Conservation (phyloP, 805 yeast genomes). For the Metschnikowia continentalis region DNA sequence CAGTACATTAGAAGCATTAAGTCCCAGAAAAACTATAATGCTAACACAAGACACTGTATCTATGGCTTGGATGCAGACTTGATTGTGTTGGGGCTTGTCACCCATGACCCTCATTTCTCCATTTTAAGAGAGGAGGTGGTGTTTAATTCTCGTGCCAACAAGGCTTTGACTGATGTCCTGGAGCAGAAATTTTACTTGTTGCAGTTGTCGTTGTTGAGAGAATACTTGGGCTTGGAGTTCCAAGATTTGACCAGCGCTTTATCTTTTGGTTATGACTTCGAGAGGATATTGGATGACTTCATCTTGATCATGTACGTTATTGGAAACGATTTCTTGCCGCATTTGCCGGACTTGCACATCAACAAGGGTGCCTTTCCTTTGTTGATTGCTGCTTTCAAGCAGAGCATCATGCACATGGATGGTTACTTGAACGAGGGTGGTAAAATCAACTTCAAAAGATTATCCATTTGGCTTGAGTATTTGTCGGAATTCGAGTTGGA, state of each 20-base stretch:
- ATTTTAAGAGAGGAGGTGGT: constrained; percentile 91
- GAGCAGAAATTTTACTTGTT: constrained; percentile 78
- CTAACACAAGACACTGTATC: constrained; percentile 86
- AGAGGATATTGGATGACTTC: constrained; percentile 86
- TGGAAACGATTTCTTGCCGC: constrained; percentile 97
- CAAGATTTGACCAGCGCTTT: constrained; percentile 60
- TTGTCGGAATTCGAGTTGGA: constrained; percentile 77
- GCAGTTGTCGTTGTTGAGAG: constrained; percentile 85
- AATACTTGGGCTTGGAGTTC: constrained; percentile 85
- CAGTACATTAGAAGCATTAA: constrained; percentile 77
- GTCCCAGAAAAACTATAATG: constrained; percentile 67
- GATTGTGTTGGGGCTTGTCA: constrained; percentile 85
- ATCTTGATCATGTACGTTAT: constrained; percentile 88
- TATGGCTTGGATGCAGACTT: constrained; percentile 96
- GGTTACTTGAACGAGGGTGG: constrained; percentile 87
- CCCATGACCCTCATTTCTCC: constrained; percentile 95
- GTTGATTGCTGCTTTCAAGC: constrained; percentile 81
- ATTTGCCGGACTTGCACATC: constrained; percentile 87
- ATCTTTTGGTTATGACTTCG: constrained; percentile 75
- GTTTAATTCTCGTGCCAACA: constrained; percentile 57
- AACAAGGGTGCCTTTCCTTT: constrained; percentile 97
- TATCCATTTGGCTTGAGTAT: constrained; percentile 70
- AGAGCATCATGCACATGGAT: constrained; percentile 64
- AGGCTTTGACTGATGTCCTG: constrained; percentile 47
- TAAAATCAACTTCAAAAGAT: constrained; percentile 66